Percentiles rank a stretch among this genome's conserved stretches.
Evolutionary conservation across 2,329 filamentous ascomycete genomes (phyloP).

Genomic region (Emmonsiellopsis sp.): DNA sequence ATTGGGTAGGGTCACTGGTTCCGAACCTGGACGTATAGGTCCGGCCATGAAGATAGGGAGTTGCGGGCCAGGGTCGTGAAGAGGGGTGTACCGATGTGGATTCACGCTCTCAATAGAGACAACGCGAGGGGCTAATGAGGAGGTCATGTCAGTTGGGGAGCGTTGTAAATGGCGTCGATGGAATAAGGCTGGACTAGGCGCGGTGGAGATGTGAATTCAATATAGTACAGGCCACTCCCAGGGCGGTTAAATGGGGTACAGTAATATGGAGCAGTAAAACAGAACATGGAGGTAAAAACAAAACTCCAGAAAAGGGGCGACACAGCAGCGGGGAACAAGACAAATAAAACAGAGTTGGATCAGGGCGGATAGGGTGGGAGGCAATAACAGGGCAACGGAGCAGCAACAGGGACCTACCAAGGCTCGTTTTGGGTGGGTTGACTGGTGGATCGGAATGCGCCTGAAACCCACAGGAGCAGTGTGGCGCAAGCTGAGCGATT

Average conservation of each 20-base stretch:
- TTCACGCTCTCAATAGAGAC: not conserved
- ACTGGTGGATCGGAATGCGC: constrained; percentile 22
- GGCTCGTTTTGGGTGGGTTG: constrained; percentile 19
- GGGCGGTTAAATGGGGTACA: too few species aligned
- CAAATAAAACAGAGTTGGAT: too few species aligned
- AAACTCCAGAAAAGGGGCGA: too few species aligned
- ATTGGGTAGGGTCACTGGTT: constrained; percentile 30
- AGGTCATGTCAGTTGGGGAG: constrained; percentile 26
- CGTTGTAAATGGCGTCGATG: not conserved
- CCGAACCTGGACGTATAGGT: constrained; percentile 34
- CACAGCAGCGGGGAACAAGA: too few species aligned
- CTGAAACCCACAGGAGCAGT: constrained; percentile 24
- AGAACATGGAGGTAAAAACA: too few species aligned
- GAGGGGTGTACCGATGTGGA: constrained; percentile 18
- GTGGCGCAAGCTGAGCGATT: constrained; percentile 39
- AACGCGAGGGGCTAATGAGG: constrained; percentile 21
- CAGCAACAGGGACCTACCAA: constrained; percentile 12
- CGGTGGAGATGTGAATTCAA: constrained; percentile 3
- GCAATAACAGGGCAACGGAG: constrained; percentile 10
- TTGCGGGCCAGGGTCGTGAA: constrained; percentile 23
- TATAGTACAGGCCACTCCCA: too few species aligned
- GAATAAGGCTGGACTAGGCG: constrained; percentile 5
- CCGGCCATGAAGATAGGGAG: constrained; percentile 31
- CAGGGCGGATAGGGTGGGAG: constrained; percentile 9
- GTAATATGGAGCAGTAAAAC: too few species aligned